Conservation (phyloP, 768 basidiomycete genomes). For the Rhodosporidiobolus odoratus region DNA sequence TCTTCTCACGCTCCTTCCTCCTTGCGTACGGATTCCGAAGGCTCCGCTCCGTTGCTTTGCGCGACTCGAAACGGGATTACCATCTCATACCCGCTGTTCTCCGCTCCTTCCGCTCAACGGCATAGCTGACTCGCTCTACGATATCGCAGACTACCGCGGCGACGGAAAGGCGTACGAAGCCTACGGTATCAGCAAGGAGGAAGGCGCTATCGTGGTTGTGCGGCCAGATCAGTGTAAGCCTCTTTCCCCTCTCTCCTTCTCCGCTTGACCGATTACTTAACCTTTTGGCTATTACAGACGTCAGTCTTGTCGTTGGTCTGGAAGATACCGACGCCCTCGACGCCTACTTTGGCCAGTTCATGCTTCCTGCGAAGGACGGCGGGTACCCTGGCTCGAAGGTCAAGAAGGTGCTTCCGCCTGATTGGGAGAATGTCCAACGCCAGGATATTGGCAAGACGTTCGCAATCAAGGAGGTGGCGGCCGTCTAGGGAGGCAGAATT, state of each 20-base stretch:
- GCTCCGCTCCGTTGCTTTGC: no score
- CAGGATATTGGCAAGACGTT: constrained; percentile 4
- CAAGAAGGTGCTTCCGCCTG: constrained; percentile 19
- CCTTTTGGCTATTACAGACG: constrained; percentile 6
- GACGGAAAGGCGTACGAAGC: constrained; percentile 42
- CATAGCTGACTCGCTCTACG: no score
- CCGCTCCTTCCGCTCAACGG: no score
- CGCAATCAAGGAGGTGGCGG: constrained; percentile 3
- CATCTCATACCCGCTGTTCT: no score
- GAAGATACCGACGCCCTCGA: constrained; percentile 39
- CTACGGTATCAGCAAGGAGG: constrained; percentile 41
- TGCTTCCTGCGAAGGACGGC: constrained; percentile 31
- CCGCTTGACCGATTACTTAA: not conserved
- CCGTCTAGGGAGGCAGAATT: not conserved
- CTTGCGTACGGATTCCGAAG: no score
- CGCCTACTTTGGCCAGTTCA: constrained; percentile 38
- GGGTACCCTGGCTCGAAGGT: constrained; percentile 13
- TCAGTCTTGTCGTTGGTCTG: constrained; percentile 36
- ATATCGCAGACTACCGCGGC: constrained; percentile 32
- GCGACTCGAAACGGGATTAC: no score
- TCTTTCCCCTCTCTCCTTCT: not conserved
- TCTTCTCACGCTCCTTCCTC: not conserved
- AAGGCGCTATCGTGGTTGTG: constrained; percentile 41
- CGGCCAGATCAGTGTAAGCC: constrained; percentile 41
- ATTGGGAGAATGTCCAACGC: constrained; percentile 24